These are phyloP conservation scores for Singerocomus inundabilis DNA, from an alignment of 1,284 basidiomycete species.

Conservation along the genomic window DNA sequence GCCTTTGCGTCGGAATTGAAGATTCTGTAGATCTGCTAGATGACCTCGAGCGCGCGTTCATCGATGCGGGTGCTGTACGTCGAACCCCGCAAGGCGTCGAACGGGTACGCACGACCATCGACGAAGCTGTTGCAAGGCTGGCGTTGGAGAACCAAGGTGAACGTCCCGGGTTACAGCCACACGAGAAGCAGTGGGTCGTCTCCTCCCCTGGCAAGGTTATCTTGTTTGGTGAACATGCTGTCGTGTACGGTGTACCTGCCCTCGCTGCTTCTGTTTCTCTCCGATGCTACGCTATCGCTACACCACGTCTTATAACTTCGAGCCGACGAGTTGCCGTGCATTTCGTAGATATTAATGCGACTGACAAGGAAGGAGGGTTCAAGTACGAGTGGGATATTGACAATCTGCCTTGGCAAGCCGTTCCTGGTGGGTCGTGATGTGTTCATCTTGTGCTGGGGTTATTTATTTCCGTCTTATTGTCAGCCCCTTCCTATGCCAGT, in stretches of 20 bases:
- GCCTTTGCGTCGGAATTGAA: slow-evolving; percentile 98
- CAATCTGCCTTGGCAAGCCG: slow-evolving; percentile 84
- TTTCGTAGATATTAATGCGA: slow-evolving; percentile 75
- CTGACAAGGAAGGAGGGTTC: slow-evolving; percentile 38
- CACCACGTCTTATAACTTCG: slow-evolving; percentile 55
- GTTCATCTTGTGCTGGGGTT: neutral
- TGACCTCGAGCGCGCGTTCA: slow-evolving; percentile 90
- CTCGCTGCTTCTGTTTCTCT: slow-evolving; percentile 94
- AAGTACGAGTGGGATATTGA: slow-evolving; percentile 80
- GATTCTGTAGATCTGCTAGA: slow-evolving; percentile 91
- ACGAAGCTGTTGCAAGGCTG: slow-evolving; percentile 66
- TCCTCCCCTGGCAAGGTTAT: slow-evolving; percentile 98
- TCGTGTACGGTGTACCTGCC: slow-evolving; percentile 97
- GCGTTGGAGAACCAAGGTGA: slow-evolving; percentile 36
- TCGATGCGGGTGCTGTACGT: slow-evolving; percentile 88
- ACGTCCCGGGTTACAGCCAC: slow-evolving; percentile 12
- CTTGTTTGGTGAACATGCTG: slow-evolving; percentile 97
- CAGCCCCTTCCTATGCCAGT: slow-evolving; percentile 19
- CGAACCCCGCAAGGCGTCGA: slow-evolving; percentile 45
- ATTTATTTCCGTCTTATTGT: slow-evolving; percentile 25
- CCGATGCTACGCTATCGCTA: slow-evolving; percentile 88
- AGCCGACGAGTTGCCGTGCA: slow-evolving; percentile 68
- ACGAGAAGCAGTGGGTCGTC: slow-evolving; percentile 77
- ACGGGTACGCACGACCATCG: slow-evolving; percentile 46
- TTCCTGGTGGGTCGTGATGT: slow-evolving; percentile 44